phyloP scores from a whole-genome alignment of 768 basidiomycete species.

The Lactarius hengduanensis region DNA sequence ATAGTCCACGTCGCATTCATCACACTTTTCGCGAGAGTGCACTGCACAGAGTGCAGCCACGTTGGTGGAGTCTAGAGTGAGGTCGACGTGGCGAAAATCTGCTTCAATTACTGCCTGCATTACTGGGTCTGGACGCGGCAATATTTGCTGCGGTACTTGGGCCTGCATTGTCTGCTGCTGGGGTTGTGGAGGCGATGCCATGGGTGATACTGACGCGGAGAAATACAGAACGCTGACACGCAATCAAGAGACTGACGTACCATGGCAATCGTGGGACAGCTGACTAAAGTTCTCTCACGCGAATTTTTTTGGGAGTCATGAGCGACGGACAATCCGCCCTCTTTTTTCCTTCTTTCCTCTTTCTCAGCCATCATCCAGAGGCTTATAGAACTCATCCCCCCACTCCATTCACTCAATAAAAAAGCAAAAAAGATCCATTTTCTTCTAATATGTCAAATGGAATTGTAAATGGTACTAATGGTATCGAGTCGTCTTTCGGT shows the following conservation, averaged over 20 bases:
- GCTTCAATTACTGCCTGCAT: conserved; percentile 77
- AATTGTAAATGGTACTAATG: conserved; percentile 74
- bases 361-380: conserved; percentile 39
- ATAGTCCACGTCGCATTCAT: conserved; percentile 73
- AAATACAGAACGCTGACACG: background rate
- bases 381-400: conserved; percentile 37
- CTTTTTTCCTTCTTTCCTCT: conserved; percentile 32
- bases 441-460: conserved; percentile 85
- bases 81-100: conserved; percentile 57
- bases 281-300: conserved; percentile 27
- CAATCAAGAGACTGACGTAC: background rate
- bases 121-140: conserved; percentile 61
- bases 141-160: conserved; percentile 41
- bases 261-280: conserved; percentile 9
- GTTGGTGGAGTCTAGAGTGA: conserved; percentile 55
- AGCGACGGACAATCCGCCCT: background rate
- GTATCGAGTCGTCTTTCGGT: conserved; percentile 74
- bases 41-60: conserved; percentile 57
- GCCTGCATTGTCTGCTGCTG: conserved; percentile 34
- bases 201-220: conserved; percentile 39
- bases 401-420: conserved; percentile 29
- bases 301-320: conserved; percentile 22
- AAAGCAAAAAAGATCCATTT: conserved; percentile 28
- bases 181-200: conserved; percentile 34
- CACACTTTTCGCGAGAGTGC: conserved; percentile 75